Base-by-base conservation (phyloP, 2,329 filamentous ascomycete genomes). In the Cryphonectria radicalis region DNA sequence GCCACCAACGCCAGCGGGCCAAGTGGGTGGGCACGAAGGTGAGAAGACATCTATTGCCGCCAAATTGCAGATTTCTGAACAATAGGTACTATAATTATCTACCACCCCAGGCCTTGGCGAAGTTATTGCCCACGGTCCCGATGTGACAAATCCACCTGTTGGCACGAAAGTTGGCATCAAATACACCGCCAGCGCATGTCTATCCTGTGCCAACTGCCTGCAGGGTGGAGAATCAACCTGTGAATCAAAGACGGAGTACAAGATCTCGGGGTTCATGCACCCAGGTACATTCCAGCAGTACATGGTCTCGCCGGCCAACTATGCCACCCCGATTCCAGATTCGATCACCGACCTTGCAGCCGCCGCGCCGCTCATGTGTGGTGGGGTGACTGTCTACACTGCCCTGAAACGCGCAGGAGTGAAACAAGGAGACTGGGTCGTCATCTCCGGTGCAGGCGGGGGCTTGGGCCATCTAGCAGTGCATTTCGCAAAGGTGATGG, bases 251-350 rank as follows among this genome's bases (percentile, higher is more conserved):
- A 59, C 35, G 4, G 53, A 78, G 10, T 83, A 84, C 62, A 67
- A 79, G n/a, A 83, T 84, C 69, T 83, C 83, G 0, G 81, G 83
- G 1, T 76, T 80, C 1, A 79, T 78, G n/a, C 77, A 79, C 0
- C 78, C 79, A 0, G 79, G 79, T 0, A 80, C 80, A 0, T 25
- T 81, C 0, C 79, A 81, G 46, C 73, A 79, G 17, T 80, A 79
- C 19, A 74, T 77, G 17, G 67, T 81, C 0, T 79, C 79, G 0
- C 77, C 80, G 35, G 72, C 77, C 0, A 70, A 76, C 13, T 79
- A 79, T 2, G 60, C 80, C 0, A 80, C 77, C 0, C 46, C 43
- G 1, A 78, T 81, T 7, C 77, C 79, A 0, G 73, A 76, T 0
- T 70, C 63, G 0, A 8, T 79, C 4, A 22, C 73, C 0, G 71